These are phyloP conservation scores for Rauvolfia tetraphylla DNA, from an alignment of 257 asterid genomes.

Conservation along the genomic window DNA sequence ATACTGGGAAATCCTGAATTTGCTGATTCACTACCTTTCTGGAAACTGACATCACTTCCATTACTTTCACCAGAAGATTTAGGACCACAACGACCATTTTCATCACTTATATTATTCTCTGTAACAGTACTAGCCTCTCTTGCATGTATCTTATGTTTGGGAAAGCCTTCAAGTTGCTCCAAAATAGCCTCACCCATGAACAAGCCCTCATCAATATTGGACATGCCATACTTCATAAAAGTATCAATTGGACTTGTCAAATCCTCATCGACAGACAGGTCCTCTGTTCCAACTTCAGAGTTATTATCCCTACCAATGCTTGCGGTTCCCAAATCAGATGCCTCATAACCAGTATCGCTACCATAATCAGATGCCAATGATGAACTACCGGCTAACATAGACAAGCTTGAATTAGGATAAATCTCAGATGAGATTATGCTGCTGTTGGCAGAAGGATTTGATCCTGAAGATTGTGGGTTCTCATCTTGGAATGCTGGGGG, in stretches of 20 bases:
- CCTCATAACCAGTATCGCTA: slow-evolving; percentile 86
- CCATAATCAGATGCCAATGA: slow-evolving; percentile 77
- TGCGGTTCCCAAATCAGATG: slow-evolving; percentile 79
- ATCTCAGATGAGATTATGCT: slow-evolving; percentile 37
- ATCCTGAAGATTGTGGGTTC: slow-evolving; percentile 47
- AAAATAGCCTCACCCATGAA: slow-evolving; percentile 92
- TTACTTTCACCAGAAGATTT: slow-evolving; percentile 66
- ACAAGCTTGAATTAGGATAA: slow-evolving; percentile 48
- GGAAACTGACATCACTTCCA: slow-evolving; percentile 75
- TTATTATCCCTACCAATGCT: slow-evolving; percentile 72
- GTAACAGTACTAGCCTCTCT: slow-evolving; percentile 33
- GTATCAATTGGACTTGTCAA: slow-evolving; percentile 71
- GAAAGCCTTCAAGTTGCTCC: slow-evolving; percentile 76
- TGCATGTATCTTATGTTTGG: slow-evolving; percentile 50
- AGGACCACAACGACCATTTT: slow-evolving; percentile 61
- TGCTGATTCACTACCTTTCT: slow-evolving; percentile 56
- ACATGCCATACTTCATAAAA: slow-evolving; percentile 91
- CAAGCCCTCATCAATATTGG: slow-evolving; percentile 93
- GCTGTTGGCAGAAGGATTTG: slow-evolving; percentile 40
- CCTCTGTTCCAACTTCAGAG: slow-evolving; percentile 80
- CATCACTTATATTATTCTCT: slow-evolving; percentile 41
- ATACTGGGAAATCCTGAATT: slow-evolving; percentile 42
- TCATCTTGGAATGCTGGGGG: slow-evolving; percentile 84
- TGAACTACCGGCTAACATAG: slow-evolving; percentile 53
- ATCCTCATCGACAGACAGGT: slow-evolving; percentile 64